phyloP scores from a whole-genome alignment of 1,284 basidiomycete species.

The Moesziomyces aphidis region DNA sequence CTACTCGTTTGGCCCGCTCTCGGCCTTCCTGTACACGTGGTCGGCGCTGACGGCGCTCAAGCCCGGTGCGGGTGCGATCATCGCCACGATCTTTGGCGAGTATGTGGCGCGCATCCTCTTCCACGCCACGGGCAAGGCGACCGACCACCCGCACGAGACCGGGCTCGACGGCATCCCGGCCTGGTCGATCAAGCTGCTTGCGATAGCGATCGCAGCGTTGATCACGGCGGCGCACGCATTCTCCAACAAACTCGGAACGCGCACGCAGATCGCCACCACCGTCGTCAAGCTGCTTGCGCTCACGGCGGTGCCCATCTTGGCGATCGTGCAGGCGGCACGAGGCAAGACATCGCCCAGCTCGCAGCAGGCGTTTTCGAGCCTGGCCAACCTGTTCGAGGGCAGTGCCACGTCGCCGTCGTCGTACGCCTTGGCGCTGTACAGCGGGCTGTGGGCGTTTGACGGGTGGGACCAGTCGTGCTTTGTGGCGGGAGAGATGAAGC shows the following conservation, averaged over 20 bases:
- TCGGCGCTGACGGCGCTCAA: conserved; percentile 68
- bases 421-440: conserved; percentile 94
- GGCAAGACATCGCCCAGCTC: conserved; percentile 69
- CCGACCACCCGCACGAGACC: conserved; percentile 77
- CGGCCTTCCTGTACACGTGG: conserved; percentile 72
- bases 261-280: conserved; percentile 86
- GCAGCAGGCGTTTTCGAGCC: conserved; percentile 44
- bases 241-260: conserved; percentile 81
- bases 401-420: conserved; percentile 82
- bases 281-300: conserved; percentile 78
- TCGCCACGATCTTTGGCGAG: conserved; percentile 74
- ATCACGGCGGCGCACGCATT: conserved; percentile 83
- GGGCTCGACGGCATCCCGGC: conserved; percentile 80
- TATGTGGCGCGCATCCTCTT: conserved; percentile 78
- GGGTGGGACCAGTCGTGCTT: conserved; percentile 86
- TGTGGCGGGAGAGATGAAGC: conserved; percentile 90
- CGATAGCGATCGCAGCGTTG: conserved; percentile 77
- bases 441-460: conserved; percentile 93
- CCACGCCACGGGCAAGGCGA: conserved; percentile 67
- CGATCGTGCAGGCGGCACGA: conserved; percentile 78
- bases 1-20: conserved; percentile 78
- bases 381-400: conserved; percentile 74
- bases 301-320: conserved; percentile 78
- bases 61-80: conserved; percentile 74
- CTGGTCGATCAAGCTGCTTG: conserved; percentile 93